These are phyloP conservation scores for Trichoderma koningii DNA, from an alignment of 2,329 filamentous ascomycete genomes.

Conservation along the genomic window DNA sequence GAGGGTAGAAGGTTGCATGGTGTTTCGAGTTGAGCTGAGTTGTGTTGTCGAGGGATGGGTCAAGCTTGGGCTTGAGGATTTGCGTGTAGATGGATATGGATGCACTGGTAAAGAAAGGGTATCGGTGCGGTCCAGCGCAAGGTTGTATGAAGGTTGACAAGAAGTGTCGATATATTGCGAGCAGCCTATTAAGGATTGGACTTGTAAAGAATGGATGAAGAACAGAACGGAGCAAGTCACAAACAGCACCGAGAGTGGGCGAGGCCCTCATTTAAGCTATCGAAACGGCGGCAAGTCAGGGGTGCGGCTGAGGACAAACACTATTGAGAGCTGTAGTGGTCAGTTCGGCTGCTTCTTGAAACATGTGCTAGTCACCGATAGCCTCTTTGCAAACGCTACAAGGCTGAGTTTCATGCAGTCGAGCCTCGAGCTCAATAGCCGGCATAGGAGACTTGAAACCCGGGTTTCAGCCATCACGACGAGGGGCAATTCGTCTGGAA, in stretches of 20 bases:
- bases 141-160: neutral
- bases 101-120: neutral
- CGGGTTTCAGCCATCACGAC: slow-evolving; percentile 7
- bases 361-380: neutral
- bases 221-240: neutral
- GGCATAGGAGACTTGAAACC: slow-evolving; percentile 6
- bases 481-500: neutral
- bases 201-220: neutral
- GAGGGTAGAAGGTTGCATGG: slow-evolving; percentile 32
- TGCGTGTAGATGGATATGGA: neutral
- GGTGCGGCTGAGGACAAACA: neutral
- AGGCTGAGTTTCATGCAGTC: neutral
- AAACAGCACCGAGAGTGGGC: neutral
- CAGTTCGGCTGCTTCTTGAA: neutral
- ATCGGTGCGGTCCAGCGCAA: slow-evolving; percentile 19
- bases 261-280: slow-evolving; percentile 1
- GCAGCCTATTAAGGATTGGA: slow-evolving; percentile 13
- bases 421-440: neutral
- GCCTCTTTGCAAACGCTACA: neutral
- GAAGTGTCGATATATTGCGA: neutral
- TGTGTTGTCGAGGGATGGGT: neutral
- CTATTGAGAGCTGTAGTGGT: no score
- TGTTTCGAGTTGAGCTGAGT: slow-evolving; percentile 12
- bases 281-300: slow-evolving; percentile 1
- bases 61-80: neutral